These are phyloP conservation scores for Fusarium multiceps DNA, from an alignment of 2,329 filamentous ascomycete genomes.

Conservation along the genomic window DNA sequence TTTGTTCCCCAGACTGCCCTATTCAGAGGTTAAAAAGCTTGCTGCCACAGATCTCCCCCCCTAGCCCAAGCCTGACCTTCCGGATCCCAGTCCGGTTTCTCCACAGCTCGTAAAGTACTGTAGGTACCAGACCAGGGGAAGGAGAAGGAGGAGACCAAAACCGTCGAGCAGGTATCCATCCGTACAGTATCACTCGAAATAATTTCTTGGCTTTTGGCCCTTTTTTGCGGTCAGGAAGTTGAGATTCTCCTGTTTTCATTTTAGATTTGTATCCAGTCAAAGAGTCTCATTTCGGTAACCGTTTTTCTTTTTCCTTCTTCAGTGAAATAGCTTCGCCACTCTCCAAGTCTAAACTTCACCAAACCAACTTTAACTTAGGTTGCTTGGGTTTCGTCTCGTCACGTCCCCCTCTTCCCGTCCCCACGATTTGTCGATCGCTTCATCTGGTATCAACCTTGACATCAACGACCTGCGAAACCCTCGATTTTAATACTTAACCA, in stretches of 20 bases:
- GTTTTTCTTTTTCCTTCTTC: not conserved
- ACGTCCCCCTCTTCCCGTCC: slow-evolving; percentile 23
- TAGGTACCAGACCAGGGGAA: slow-evolving; percentile 23
- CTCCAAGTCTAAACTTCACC: not conserved
- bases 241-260: slow-evolving; percentile 12
- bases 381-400: not conserved
- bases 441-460: not conserved
- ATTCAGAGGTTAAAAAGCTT: slow-evolving; percentile 6
- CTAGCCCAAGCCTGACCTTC: slow-evolving; percentile 15
- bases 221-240: slow-evolving; percentile 29
- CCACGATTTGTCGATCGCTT: slow-evolving; percentile 37
- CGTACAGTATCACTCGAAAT: slow-evolving; percentile 33
- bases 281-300: slow-evolving; percentile 4
- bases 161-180: not conserved
- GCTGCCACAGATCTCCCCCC: slow-evolving; percentile 4
- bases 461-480: slow-evolving; percentile 7
- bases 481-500: not conserved
- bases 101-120: slow-evolving; percentile 15
- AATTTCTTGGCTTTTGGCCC: slow-evolving; percentile 32
- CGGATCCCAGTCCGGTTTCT: slow-evolving; percentile 16
- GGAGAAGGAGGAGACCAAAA: slow-evolving; percentile 1
- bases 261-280: not conserved
- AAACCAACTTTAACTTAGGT: slow-evolving; percentile 26
- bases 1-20: slow-evolving; percentile 1
- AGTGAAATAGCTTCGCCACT: slow-evolving; percentile 7